Evolutionary conservation across 768 basidiomycete genomes (phyloP).

Genomic region (Termitomyces sp.): DNA sequence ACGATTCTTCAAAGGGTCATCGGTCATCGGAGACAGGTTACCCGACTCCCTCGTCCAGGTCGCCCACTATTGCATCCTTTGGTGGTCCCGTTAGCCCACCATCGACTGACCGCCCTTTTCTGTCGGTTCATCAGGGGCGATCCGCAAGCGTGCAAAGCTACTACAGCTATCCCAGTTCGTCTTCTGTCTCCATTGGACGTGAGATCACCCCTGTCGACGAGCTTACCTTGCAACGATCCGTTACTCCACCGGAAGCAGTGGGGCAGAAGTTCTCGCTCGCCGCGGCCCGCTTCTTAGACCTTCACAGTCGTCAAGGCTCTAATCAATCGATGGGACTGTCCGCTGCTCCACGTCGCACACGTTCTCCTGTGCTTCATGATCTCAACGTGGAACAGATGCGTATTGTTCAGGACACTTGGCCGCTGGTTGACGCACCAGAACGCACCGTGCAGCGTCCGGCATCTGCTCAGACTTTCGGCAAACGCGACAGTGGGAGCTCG

Average conservation of each 20-base stretch:
- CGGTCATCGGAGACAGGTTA: conserved; percentile 16
- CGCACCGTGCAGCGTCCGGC: background rate
- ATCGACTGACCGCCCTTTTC: conserved; percentile 10
- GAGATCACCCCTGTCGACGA: conserved; percentile 23
- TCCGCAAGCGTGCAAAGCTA: conserved; percentile 18
- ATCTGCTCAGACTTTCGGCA: conserved; percentile 12
- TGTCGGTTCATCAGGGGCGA: conserved; percentile 20
- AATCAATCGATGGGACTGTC: conserved; percentile 28
- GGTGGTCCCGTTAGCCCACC: conserved; percentile 4
- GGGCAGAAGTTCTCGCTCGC: conserved; percentile 7
- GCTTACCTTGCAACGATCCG: conserved; percentile 14
- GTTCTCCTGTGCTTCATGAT: conserved; percentile 19
- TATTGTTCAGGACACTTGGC: conserved; percentile 6
- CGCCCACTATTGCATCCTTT: conserved; percentile 7
- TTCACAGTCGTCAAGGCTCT: conserved; percentile 23
- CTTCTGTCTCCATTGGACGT: conserved; percentile 17
- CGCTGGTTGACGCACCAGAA: conserved; percentile 1
- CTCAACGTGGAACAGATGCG: conserved; percentile 10
- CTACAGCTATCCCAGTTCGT: conserved; percentile 19
- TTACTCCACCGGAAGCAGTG: conserved; percentile 19
- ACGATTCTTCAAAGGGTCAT: conserved; percentile 5
- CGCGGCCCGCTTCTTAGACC: background rate
- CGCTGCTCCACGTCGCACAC: conserved; percentile 31
- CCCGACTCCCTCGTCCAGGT: conserved; percentile 7
- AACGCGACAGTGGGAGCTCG: conserved; percentile 1